phyloP scores from a whole-genome alignment of 805 yeast species.

The Scheffersomyces stipitis region DNA sequence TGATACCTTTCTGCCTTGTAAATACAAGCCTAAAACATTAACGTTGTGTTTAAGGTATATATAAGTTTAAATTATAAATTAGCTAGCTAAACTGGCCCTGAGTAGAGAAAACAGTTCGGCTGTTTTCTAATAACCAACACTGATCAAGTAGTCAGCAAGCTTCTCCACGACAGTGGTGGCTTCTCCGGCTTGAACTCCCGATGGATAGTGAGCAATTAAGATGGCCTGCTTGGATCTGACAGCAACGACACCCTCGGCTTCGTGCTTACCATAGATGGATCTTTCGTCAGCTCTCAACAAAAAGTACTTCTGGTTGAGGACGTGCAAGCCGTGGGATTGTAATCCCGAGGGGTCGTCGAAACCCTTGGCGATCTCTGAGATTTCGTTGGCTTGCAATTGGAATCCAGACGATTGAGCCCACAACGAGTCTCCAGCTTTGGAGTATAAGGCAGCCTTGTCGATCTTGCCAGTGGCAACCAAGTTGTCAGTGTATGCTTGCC shows the following conservation, averaged over 20 bases:
- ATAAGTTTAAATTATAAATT: too few species aligned
- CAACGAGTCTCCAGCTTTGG: slow-evolving; percentile 89
- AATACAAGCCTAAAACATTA: too few species aligned
- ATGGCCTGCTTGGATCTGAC: slow-evolving; percentile 95
- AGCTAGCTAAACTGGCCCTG: too few species aligned
- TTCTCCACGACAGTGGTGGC: slow-evolving; percentile 94
- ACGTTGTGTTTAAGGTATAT: too few species aligned
- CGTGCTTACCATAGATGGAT: slow-evolving; percentile 89
- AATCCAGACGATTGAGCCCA: slow-evolving; percentile 88
- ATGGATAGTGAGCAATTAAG: slow-evolving; percentile 90
- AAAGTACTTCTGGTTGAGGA: slow-evolving; percentile 84
- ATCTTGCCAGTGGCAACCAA: slow-evolving; percentile 82
- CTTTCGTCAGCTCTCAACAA: slow-evolving; percentile 87
- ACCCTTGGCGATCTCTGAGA: slow-evolving; percentile 71
- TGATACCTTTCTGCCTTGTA: too few species aligned
- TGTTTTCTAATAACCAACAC: slow-evolving; percentile 82
- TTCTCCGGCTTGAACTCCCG: slow-evolving; percentile 89
- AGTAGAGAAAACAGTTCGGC: too few species aligned
- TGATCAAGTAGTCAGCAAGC: slow-evolving; percentile 90
- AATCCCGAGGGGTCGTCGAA: slow-evolving; percentile 75
- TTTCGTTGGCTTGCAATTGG: slow-evolving; percentile 65
- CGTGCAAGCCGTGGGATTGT: slow-evolving; percentile 84
- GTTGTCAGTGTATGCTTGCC: slow-evolving; percentile 91
- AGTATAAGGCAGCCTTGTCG: slow-evolving; percentile 90
- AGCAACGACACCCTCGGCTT: slow-evolving; percentile 82